Conservation (phyloP, 176 grass and related monocot species). For the Hordeum vulgare region MorexV3_pseudomolecules_assembly NC_058520.1:448721366-448721865, state of each 20-base stretch:
- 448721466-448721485: not conserved
- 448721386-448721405: not conserved
- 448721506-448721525: not conserved
- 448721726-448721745: slow-evolving; percentile 55
- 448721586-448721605: slow-evolving; percentile 70
- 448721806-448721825: slow-evolving; percentile 60
- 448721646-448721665: slow-evolving; percentile 49
- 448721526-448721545: slow-evolving; percentile 66
- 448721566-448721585: slow-evolving; percentile 75
- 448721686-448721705: slow-evolving; percentile 61
- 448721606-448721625: slow-evolving; percentile 64
- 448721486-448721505: not conserved
- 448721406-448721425: not conserved
- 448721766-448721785: slow-evolving; percentile 78
- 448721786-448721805: slow-evolving; percentile 87
- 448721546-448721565: slow-evolving; percentile 62
- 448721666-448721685: slow-evolving; percentile 53
- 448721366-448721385: not conserved
- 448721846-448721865: slow-evolving; percentile 56
- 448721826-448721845: slow-evolving; percentile 85
- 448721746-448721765: slow-evolving; percentile 33
- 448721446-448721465: not conserved
- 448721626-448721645: slow-evolving; percentile 56
- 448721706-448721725: slow-evolving; percentile 71
- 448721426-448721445: not conserved